Base-by-base conservation (phyloP, 169 alveolate species). In the Cryptosporidium viatorum region DNA sequence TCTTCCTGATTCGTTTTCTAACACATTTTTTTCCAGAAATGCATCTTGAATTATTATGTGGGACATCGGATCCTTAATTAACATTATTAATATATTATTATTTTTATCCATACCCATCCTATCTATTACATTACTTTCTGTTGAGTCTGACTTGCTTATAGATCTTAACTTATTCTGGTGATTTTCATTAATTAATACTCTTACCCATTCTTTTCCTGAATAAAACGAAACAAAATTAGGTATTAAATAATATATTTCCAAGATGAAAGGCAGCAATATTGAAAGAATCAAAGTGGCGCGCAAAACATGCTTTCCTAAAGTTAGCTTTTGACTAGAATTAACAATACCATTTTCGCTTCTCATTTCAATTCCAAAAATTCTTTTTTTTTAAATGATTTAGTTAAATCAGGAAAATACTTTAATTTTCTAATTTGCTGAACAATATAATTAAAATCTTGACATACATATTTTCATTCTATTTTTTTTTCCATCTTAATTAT, bases 191-290 rank as follows among this genome's bases (percentile, higher is more conserved):
- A 59, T 14, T 80, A 48, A 41, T 23, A 59, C 89, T 16, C 52
- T 62, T 14, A 80, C 68, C 89, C 89, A 80, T 14, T 80, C 52
- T 48, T 80, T 80, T 8, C 69, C 75, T 16, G 75, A 80, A 29
- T 41, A 60, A 62, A 62, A 62, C 18, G 52, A 29, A 16, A 21
- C 51, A 10, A 80, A 39, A 80, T 80, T 80, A 12, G 74, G 89
- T 37, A 26, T 37, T n/a, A 80, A 35, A 62, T 59, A 80, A 26
- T 80, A 80, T 18, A 80, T 67, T 8, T 80, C 89, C 51, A 62
- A 14, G 39, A 65, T 43, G 1, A 80, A 59, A 21, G 89, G 89
- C 23, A 80, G 23, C 14, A 80, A 26, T 43, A 65, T 65, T 21
- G 65, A 6, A 0, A 80, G 41, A 41, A 80, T 80, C 62, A 80